Base-by-base conservation (phyloP, 1,284 basidiomycete species). In the Mycosarcoma mackinlayi region DNA sequence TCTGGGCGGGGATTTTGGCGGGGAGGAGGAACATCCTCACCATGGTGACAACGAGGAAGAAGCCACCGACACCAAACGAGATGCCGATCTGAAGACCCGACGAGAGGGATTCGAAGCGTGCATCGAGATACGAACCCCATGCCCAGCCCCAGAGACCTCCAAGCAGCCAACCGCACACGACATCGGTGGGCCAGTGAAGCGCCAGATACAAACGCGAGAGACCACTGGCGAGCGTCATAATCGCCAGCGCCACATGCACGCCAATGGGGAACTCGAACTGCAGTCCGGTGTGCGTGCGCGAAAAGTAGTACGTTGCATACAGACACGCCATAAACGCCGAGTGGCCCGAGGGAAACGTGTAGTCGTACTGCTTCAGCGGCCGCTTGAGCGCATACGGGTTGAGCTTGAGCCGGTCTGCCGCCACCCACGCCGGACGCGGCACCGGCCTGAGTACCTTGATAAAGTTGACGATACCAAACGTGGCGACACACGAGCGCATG, bases 311-410 rank as follows among this genome's bases (percentile, higher is more conserved):
- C 21, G 49, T 41, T 5, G 57, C 42, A 30, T 59, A 59, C 9
- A 59, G 42, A 21, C 57, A 59, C 0, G 57, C 57, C 57, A 59
- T 59, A 44, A 59, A 59, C 21, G 57, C 49, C 44, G 57, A 52
- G 31, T 59, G 57, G 23, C 57, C 57, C 27, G 57, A 59, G 8
- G 57, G 57, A 19, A 59, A 59, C 3, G 49, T 46, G 41, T 59
- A 59, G 16, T 59, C 57, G 57, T 59, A 59, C 38, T 59, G 57
- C 31, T 38, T 51, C 23, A 59, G 33, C 4, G 57, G 57, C 37
- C 27, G 52, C 57, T 47, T 59, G 18, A 59, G 5, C 37, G 18
- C 27, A 31, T 59, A 59, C 8, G 57, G 57, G 33, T 59, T 59
- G 25, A 59, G 33, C 57, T 47, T 59, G 42, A 59, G 44, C 24